phyloP scores from a whole-genome alignment of 2,329 filamentous ascomycete species.

The Pseudogymnoascus destructans region DNA sequence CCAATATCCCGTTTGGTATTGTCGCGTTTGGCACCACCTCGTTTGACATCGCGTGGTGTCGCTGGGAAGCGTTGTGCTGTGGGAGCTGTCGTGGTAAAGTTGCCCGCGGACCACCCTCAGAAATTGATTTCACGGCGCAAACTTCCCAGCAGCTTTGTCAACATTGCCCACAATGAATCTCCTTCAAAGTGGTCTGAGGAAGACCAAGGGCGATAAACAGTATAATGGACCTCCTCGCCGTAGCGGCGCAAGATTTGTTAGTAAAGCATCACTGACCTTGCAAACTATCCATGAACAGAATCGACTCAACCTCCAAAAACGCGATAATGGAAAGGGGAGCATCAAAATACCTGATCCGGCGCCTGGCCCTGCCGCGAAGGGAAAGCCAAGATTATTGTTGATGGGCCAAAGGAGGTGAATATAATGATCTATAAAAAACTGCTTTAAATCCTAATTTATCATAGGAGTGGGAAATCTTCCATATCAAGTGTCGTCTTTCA shows the following conservation, averaged over 20 bases:
- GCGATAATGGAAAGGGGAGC: constrained; percentile 30
- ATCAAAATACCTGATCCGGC: constrained; percentile 33
- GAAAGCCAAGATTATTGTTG: constrained; percentile 72
- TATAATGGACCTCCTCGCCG: constrained; percentile 25
- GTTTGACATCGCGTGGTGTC: neutral
- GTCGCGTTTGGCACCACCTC: neutral
- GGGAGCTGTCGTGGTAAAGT: neutral
- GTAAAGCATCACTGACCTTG: constrained; percentile 50
- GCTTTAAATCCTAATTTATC: constrained; percentile 16
- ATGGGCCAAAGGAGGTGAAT: constrained; percentile 86
- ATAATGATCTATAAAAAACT: constrained; percentile 18
- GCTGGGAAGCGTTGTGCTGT: neutral
- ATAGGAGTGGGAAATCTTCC: constrained; percentile 91
- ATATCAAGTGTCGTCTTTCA: constrained; percentile 99
- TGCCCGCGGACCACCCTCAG: neutral
- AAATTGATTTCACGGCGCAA: neutral
- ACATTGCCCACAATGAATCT: constrained; percentile 17
- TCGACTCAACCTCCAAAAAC: constrained; percentile 36
- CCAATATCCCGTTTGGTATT: neutral
- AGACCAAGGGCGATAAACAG: constrained; percentile 19
- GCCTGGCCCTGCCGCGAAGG: constrained; percentile 36
- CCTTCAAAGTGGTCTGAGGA: constrained; percentile 23
- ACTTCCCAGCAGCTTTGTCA: constrained; percentile 4
- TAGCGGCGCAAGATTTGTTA: constrained; percentile 31
- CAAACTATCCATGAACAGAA: constrained; percentile 51